Evolutionary conservation across 164 flowering plant species (phyloP), one percentile per base, ranked within the genome.

Genomic region (Stephania yunnanensis): DNA sequence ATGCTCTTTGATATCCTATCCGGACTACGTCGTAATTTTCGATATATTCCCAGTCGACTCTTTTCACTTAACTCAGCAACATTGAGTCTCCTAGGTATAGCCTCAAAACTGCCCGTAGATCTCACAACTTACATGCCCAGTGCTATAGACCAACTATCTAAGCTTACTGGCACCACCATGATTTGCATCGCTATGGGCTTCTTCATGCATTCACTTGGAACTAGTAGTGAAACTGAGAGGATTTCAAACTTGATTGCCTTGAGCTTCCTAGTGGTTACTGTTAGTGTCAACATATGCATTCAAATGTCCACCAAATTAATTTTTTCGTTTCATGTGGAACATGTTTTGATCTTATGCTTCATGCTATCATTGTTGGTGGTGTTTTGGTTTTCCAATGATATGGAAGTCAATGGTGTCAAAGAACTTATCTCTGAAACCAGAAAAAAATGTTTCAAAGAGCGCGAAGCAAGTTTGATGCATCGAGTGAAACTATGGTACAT

Each of bases 81-180:
- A 12, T 22, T 74, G 15, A 70, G 74, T 4, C 31, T 75, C 10
- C 50, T 79, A 19, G 71, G 69, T 6, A 71, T 75, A 53, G 72
- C 75, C 4, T 64, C 76, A n/a, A 79, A 79, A 68, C 45, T 79
- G 65, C 72, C 81, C 1, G 50, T 68, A 12, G 78, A 79, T 67
- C 45, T 74, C 4, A 71, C 74, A 8, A 71, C 68, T 25, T 11
- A 55, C 1, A 72, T 75, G 78, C 74, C 75, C 22, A 36, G 31
- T 12, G 30, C 52, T 36, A 19, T 61, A 36, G 75, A 79, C 50
- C 78, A 72, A 29, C 66, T 79, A 44, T 73, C 78, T 4, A 75
- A 75, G 42, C 75, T 79, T 29, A 68, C 64, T 70, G 65, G 75
- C 22, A 48, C 74, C 30, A 67, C 55, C 10, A 45, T 79, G 6